phyloP scores from a whole-genome alignment of 2,329 filamentous ascomycete genomes.

The Elsinoe australis region DNA sequence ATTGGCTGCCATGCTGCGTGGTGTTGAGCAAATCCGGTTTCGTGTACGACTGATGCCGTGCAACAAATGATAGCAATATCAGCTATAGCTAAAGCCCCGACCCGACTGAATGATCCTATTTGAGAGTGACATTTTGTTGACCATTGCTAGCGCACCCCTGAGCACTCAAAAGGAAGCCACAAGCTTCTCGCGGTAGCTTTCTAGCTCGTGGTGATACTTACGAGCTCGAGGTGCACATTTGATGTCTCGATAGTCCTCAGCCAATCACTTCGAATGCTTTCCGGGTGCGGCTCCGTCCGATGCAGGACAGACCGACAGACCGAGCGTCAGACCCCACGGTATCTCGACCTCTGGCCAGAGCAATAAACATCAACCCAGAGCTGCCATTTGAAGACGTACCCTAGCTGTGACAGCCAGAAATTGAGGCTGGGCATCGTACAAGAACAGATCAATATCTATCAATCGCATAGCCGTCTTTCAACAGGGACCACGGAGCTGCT shows the following conservation, averaged over 20 bases:
- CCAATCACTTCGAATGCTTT: slow-evolving; percentile 4
- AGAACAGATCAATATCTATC: neutral
- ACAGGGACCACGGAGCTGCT: neutral
- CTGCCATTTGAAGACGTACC: too few relatives aligned
- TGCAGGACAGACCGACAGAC: neutral
- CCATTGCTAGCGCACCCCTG: too few relatives aligned
- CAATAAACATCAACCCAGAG: neutral
- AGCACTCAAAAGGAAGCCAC: too few relatives aligned
- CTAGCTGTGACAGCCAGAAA: neutral
- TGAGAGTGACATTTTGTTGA: too few relatives aligned
- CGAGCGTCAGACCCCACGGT: slow-evolving; percentile 14
- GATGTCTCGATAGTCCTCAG: neutral
- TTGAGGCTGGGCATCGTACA: too few relatives aligned
- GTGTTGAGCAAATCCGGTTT: neutral
- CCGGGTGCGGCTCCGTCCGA: slow-evolving; percentile 9
- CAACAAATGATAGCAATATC: neutral
- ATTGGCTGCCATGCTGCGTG: slow-evolving; percentile 71
- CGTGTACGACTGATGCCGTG: too few relatives aligned
- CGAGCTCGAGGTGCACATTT: neutral
- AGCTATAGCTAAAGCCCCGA: too few relatives aligned
- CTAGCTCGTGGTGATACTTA: too few relatives aligned
- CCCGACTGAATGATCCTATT: too few relatives aligned
- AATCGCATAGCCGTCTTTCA: too few relatives aligned
- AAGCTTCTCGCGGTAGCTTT: too few relatives aligned
- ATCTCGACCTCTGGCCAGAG: neutral